These are phyloP conservation scores for Aspergillaceae sp. DNA, from an alignment of 2,329 filamentous ascomycete genomes.

Conservation along the genomic window DNA sequence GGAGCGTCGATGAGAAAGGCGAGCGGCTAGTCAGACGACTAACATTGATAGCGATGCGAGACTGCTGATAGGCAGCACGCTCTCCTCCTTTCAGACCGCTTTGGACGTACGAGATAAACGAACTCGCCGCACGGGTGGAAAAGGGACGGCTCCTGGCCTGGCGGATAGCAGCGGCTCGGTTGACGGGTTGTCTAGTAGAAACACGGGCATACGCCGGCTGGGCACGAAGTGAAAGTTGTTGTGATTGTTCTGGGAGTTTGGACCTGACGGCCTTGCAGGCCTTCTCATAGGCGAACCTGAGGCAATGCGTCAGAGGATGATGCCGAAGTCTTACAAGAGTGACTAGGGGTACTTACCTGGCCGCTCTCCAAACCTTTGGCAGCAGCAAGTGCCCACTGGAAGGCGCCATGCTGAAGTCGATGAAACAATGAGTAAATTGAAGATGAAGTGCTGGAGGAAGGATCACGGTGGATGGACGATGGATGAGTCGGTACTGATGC, in stretches of 20 bases:
- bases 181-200: conserved; percentile 50
- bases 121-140: conserved; percentile 43
- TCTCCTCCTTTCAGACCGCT: conserved; percentile 39
- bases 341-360: conserved; percentile 30
- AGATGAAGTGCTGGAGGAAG: conserved; percentile 8
- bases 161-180: conserved; percentile 53
- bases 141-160: conserved; percentile 58
- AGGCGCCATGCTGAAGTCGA: conserved; percentile 35
- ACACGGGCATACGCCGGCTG: conserved; percentile 54
- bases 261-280: conserved; percentile 35
- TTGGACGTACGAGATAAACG: conserved; percentile 45
- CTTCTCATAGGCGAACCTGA: conserved; percentile 42
- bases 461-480: conserved; percentile 11
- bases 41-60: conserved; percentile 48
- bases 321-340: conserved; percentile 3
- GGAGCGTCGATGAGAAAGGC: conserved; percentile 79
- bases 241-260: conserved; percentile 33
- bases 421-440: conserved; percentile 2
- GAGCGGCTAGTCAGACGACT: conserved; percentile 62
- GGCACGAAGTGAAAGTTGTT: conserved; percentile 40
- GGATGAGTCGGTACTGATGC: conserved; percentile 5
- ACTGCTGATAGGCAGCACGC: conserved; percentile 47
- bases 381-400: conserved; percentile 43
- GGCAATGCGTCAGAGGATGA: conserved; percentile 15
- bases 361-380: conserved; percentile 41